phyloP scores from a whole-genome alignment of 2,329 filamentous ascomycete species.

The Trichoderma hamatum region DNA sequence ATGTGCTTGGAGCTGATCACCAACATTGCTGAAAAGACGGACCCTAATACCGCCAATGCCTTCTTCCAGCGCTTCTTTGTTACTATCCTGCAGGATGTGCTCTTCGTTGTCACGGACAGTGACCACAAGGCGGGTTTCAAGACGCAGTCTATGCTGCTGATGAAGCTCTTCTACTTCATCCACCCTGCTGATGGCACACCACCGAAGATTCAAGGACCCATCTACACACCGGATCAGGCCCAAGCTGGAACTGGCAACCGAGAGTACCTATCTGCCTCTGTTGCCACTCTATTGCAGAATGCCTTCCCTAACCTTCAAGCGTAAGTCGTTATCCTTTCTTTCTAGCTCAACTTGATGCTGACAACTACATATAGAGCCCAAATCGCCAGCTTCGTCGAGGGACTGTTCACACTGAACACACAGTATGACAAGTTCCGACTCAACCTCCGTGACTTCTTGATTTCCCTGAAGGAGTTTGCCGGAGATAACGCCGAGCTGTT shows the following conservation, averaged over 20 bases:
- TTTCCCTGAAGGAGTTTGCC: constrained; percentile 94
- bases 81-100: constrained; percentile 93
- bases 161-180: constrained; percentile 96
- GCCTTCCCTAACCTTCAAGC: constrained; percentile 92
- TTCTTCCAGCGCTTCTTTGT: constrained; percentile 99
- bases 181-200: constrained; percentile 67
- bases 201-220: constrained; percentile 88
- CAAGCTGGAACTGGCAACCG: constrained; percentile 82
- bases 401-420: constrained; percentile 83
- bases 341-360: constrained; percentile 36
- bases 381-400: constrained; percentile 87
- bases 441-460: constrained; percentile 93
- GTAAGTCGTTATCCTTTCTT: constrained; percentile 56
- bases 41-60: constrained; percentile 80
- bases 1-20: constrained; percentile 98
- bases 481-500: constrained; percentile 95
- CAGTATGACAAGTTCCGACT: constrained; percentile 95
- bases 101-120: constrained; percentile 95
- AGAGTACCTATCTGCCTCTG: constrained; percentile 88
- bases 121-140: constrained; percentile 99
- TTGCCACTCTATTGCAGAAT: constrained; percentile 79
- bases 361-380: constrained; percentile 63
- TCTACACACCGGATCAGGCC: constrained; percentile 84
- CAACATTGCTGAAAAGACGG: constrained; percentile 94
- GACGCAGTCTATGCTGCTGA: constrained; percentile 90